Base-by-base conservation (phyloP, 345 rosid genomes). In the Hypericum perforatum region DNA sequence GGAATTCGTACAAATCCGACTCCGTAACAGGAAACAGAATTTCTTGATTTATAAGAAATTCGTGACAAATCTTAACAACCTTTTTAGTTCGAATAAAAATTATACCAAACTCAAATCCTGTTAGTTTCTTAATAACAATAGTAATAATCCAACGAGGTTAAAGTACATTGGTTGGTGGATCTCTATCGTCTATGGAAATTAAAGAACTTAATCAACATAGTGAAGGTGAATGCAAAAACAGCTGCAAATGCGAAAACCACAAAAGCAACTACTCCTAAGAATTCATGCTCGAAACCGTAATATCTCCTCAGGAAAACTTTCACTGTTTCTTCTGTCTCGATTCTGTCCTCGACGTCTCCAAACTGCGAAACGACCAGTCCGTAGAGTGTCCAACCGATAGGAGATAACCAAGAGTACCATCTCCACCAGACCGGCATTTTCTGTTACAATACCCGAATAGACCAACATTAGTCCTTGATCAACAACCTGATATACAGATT, bases 141-240 rank as follows among this genome's bases (percentile, higher is more conserved):
- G n/a, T n/a, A n/a, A n/a, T n/a, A n/a, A n/a, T n/a, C n/a, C n/a
- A n/a, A n/a, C n/a, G n/a, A n/a, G n/a, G n/a, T 41, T 7, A 41
- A 41, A 41, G 11, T 0, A 41, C 0, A 41, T 41, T 7, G 7
- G 11, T 41, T n/a, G 9, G 45, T 42, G 45, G 45, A n/a, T 42
- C 45, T 42, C 9, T 42, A 46, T 46, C 49, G 6, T 46, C 49
- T 46, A 9, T 46, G 49, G 49, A 46, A 46, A 29, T 46, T 46
- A 29, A 46, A 46, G 16, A 29, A n/a, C 49, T 7, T 46, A 29
- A 46, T 46, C 0, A 22, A 46, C 9, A 46, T 8, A 7, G 49
- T 29, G 16, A 46, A 46, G 49, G 16, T 46, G 22, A 12, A 46
- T 0, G 49, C 49, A 13, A 46, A 46, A 9, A 13, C 49, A 13